Conservation (phyloP, 352 stramenopile species). For the Blastocystis sp. region DNA sequence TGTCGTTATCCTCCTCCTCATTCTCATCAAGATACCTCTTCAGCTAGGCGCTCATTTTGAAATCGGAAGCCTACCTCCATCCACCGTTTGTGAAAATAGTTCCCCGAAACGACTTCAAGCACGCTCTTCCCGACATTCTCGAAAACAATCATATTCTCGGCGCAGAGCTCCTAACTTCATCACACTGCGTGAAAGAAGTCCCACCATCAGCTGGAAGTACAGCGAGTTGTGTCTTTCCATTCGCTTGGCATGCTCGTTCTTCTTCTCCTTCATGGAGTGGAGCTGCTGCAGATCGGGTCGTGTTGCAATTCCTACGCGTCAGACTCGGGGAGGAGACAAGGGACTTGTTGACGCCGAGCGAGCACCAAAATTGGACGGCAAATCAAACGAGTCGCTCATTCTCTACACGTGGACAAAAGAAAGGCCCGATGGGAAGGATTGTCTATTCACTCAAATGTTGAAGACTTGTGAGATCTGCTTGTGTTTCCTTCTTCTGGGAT, state of each 20-base stretch:
- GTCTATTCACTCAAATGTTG: too few relatives aligned
- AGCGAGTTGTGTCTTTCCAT: slow-evolving; percentile 68
- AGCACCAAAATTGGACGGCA: not conserved
- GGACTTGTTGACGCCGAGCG: not conserved
- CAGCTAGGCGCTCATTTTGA: not conserved
- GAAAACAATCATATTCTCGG: slow-evolving; percentile 49
- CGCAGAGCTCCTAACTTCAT: slow-evolving; percentile 31
- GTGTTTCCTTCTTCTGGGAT: too few relatives aligned
- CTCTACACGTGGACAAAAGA: too few relatives aligned
- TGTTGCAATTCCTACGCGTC: slow-evolving; percentile 24
- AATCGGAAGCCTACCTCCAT: slow-evolving; percentile 1
- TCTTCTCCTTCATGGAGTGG: slow-evolving; percentile 7
- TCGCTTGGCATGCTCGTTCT: slow-evolving; percentile 33
- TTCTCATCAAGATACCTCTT: slow-evolving; percentile 56
- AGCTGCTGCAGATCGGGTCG: not conserved
- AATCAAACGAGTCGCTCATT: not conserved
- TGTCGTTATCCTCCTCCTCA: slow-evolving; percentile 57
- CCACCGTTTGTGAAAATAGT: slow-evolving; percentile 62
- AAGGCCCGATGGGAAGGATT: too few relatives aligned
- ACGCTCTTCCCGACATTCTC: slow-evolving; percentile 17
- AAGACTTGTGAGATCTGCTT: too few relatives aligned
- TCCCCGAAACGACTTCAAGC: slow-evolving; percentile 53
- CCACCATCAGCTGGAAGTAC: slow-evolving; percentile 64
- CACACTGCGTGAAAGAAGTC: not conserved
- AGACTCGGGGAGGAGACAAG: not conserved